phyloP scores from a whole-genome alignment of 2,329 filamentous ascomycete species.

The Paraconiothyrium brasiliense region DNA sequence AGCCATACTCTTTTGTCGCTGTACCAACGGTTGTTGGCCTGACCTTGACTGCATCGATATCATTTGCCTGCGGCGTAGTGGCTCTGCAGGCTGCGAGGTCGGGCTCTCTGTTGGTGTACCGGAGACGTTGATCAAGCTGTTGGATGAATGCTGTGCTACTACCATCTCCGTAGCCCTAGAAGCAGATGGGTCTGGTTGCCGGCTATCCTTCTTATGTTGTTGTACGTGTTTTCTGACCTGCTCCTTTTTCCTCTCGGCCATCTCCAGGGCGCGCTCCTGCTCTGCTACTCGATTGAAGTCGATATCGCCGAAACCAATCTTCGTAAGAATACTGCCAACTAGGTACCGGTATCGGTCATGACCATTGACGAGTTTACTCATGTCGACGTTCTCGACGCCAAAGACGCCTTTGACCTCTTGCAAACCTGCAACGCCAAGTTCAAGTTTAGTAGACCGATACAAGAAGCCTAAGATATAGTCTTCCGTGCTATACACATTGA shows the following conservation, averaged over 20 bases:
- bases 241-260: conserved; percentile 49
- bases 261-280: conserved; percentile 46
- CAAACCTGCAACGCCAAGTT: conserved; percentile 83
- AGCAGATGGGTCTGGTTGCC: conserved; percentile 24
- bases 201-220: conserved; percentile 26
- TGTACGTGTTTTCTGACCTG: conserved; percentile 37
- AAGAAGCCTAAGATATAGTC: conserved; percentile 87
- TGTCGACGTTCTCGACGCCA: conserved; percentile 67
- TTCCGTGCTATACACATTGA: conserved; percentile 87
- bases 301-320: conserved; percentile 60
- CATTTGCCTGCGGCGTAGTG: conserved; percentile 16
- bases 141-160: conserved; percentile 22
- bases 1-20: conserved; percentile 17
- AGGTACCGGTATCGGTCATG: conserved; percentile 61
- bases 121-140: conserved; percentile 20
- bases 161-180: conserved; percentile 24
- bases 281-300: conserved; percentile 55
- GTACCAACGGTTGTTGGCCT: conserved; percentile 26
- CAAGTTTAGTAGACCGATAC: conserved; percentile 82
- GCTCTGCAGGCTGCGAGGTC: not conserved
- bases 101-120: not conserved
- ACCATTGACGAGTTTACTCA: conserved; percentile 58
- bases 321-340: conserved; percentile 57
- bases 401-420: conserved; percentile 74
- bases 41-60: conserved; percentile 19